Evolutionary conservation across 345 rosid species (phyloP), one percentile per base, ranked within the genome.

Genomic region (Microthlaspi erraticum): DNA sequence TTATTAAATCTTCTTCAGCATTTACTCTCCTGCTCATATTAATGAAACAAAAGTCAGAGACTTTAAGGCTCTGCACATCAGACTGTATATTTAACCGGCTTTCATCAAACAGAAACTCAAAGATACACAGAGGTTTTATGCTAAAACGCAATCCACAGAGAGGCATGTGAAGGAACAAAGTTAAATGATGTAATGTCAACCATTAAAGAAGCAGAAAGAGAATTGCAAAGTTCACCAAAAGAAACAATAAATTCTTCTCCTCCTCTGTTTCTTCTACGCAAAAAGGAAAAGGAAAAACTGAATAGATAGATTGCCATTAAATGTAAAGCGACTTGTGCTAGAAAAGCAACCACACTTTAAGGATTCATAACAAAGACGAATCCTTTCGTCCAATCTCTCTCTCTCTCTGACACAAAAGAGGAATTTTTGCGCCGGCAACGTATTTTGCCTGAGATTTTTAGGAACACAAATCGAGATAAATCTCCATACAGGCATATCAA

Each of bases 231-330:
- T 69, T 84, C 81, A 69, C 79, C 78, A 78, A 69, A 71, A 42
- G 23, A 48, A 68, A 71, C 67, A 42, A 52, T 14, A 73, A 64
- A 82, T 72, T 64, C 77, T 64, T 37, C 67, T 73, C 50, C 31
- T 53, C 53, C 53, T n/a, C 10, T 74, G 72, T 67, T 59, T 50
- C 67, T 44, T 68, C 13, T 31, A 75, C 26, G 29, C 70, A 75
- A 38, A 26, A 26, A 26, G 4, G 4, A 26, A 26, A 26, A 65
- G 60, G 67, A 78, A 70, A 74, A 66, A 72, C 71, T 68, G 74
- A 77, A 82, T 66, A 64, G 75, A 71, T 68, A 79, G 64, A 79
- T 58, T 38, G 59, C 73, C 81, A 82, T 82, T 83, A 78, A 71
- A 52, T 68, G 77, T 54, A 33, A 53, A 53, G 61, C 48, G 68